A percentile compares a stretch with the other conserved stretches of the same genome.
Conservation (phyloP, 2,329 filamentous ascomycete genomes). For the Xylariaceae sp. region DNA sequence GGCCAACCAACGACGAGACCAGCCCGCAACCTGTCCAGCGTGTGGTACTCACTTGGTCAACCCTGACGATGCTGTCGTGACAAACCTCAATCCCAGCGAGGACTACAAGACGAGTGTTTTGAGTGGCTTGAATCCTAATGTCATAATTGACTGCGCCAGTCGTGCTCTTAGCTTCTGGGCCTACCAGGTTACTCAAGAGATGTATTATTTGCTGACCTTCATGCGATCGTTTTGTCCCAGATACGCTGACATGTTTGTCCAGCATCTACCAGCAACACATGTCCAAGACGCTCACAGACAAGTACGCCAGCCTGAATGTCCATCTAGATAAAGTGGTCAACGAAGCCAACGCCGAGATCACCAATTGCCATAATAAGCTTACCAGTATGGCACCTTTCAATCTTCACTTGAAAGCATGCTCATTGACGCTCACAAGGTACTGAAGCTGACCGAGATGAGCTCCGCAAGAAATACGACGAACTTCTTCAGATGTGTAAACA, state of each 20-base stretch:
- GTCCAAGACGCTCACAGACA: slow-evolving; percentile 65
- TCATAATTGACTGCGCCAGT: slow-evolving; percentile 82
- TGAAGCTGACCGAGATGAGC: slow-evolving; percentile 54
- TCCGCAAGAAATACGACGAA: slow-evolving; percentile 68
- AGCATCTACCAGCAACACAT: slow-evolving; percentile 74
- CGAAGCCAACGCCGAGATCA: slow-evolving; percentile 70
- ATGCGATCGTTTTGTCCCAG: background rate
- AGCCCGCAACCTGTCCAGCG: slow-evolving; percentile 62
- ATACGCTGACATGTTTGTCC: background rate
- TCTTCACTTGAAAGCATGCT: background rate
- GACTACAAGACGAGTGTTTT: slow-evolving; percentile 86
- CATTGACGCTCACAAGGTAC: slow-evolving; percentile 38
- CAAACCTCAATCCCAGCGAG: slow-evolving; percentile 71
- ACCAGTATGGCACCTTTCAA: slow-evolving; percentile 43
- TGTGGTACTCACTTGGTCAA: slow-evolving; percentile 64
- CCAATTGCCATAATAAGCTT: slow-evolving; percentile 59
- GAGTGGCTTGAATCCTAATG: slow-evolving; percentile 72
- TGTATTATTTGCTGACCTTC: slow-evolving; percentile 51
- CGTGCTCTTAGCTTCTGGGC: slow-evolving; percentile 78
- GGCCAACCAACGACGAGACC: slow-evolving; percentile 46
- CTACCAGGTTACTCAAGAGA: slow-evolving; percentile 79
- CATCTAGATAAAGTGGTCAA: slow-evolving; percentile 69
- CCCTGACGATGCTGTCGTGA: slow-evolving; percentile 68
- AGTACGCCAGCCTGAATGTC: slow-evolving; percentile 58
- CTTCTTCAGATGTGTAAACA: slow-evolving; percentile 61